Evolutionary conservation across 345 rosid genomes (phyloP), one percentile per base, ranked within the genome.

Genomic region (Dovyalis caffra): DNA sequence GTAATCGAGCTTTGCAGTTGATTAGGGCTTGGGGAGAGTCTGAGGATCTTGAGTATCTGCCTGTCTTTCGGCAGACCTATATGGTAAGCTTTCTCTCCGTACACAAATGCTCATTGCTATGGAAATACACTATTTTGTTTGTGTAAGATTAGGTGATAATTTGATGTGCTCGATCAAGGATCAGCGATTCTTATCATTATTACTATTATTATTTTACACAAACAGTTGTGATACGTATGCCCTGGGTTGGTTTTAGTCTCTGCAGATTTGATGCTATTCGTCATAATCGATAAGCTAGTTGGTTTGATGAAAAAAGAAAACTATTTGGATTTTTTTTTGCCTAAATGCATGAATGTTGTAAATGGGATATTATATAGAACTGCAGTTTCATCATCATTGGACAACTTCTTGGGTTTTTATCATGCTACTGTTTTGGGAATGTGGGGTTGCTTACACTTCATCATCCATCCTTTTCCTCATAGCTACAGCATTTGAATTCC

Each of bases 21-120:
- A 85, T 93, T 79, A 78, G 87, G 43, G 95, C 90, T 74, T 91
- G 98, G 95, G 97, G 98, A 40, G 86, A 82, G 78, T 90, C 97
- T 0, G 85, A 82, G 75, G 90, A 90, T 83, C 97, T 91, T 37
- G 84, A 88, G 29, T 89, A 91, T 83, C 85, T 93, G 78, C 93
- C 98, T 6, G 89, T 93, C 65, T 93, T 89, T 81, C 88, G 80
- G 3, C 93, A 90, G 82, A 91, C 98, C 60, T 89, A 88, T 79
- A 72, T 83, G 89, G 97, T 91, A 70, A 74, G 70, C 8, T 37
- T 28, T 28, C 53, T 61, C 12, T 64, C 32, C 29, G 4, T 23
- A 45, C 8, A 49, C 53, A 32, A 34, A 6, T 51, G 15, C 28
- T 20, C 12, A 10, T 26, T 72, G 40, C 35, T 35, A 31, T 43